Base-by-base conservation (phyloP, 192 early-diverging fungal species). In the Coemansia sp. region DNA sequence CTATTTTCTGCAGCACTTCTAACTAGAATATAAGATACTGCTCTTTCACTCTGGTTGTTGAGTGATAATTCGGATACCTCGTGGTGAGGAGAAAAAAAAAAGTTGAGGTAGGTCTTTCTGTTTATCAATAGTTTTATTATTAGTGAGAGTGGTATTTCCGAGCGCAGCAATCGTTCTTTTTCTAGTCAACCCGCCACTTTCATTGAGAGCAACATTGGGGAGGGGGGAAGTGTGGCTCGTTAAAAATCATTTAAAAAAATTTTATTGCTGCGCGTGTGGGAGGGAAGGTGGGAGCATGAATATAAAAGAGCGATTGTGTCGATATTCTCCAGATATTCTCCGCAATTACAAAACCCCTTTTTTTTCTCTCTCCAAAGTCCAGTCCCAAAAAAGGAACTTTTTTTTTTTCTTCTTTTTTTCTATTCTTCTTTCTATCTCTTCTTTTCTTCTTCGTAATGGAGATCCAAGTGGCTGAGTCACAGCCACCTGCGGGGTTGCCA, bases 401-500 rank as follows among this genome's bases (percentile, higher is more conserved):
- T 55, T 32, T 30, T 32, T 35, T 58, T 17, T 2, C 17, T 28
- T 1, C 1, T 28, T 28, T 28, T 28, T 28, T 28, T 28, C 28
- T 28, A 14, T 30, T 30, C 5, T 3, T 16, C 35, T 35, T 49
- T 19, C 3, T 49, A 4, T 4, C 3, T 8, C 13, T 10, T 11
- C 5, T 21, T 4, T 32, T 55, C 6, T 23, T 49, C n/a, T n/a
- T 8, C 33, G 19, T 49, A 57, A 70, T 70, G 74, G 74, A 59
- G 62, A 46, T 70, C 47, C 49, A 70, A n/a, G 37, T 58, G 14
- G 39, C 28, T 13, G 69, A 70, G 32, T 11, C 59, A 26, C 68
- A 61, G 10, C 50, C 46, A 38, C 19, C 35, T 38, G n/a, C 43
- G 30, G 55, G 55, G 30, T 58, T 58, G 55, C 55, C 55, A 32